phyloP scores from a whole-genome alignment of 164 flowering plant genomes.

The Kingdonia uniflora region DNA sequence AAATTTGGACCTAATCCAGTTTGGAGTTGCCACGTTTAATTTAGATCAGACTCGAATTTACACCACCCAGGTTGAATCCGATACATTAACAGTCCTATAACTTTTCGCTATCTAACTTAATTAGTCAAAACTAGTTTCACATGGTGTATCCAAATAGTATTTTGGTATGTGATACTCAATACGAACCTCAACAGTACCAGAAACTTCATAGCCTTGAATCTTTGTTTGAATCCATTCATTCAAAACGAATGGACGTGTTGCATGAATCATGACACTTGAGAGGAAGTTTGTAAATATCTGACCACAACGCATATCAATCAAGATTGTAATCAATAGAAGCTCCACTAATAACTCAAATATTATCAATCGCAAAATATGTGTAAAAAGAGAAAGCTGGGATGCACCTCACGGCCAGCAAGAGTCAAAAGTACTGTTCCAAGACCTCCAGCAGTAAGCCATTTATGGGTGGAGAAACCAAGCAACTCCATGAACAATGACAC shows the following conservation, averaged over 20 bases:
- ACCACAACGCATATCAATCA: conserved; percentile 1
- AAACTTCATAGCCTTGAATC: conserved; percentile 95
- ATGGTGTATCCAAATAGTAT: too few species aligned
- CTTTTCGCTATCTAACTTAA: too few species aligned
- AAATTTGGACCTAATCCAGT: too few species aligned
- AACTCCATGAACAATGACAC: conserved; percentile 89
- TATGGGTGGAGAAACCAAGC: conserved; percentile 96
- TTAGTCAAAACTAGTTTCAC: too few species aligned
- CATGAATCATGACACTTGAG: conserved; percentile 93
- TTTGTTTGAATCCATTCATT: conserved; percentile 98
- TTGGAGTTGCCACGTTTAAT: too few species aligned
- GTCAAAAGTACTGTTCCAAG: conserved; percentile 95
- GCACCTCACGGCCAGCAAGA: conserved; percentile 98
- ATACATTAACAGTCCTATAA: too few species aligned
- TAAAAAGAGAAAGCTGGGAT: conserved; percentile 1
- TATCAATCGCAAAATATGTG: not conserved
- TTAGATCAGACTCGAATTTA: too few species aligned
- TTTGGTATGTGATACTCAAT: not conserved
- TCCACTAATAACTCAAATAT: not conserved
- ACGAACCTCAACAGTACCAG: conserved; percentile 98
- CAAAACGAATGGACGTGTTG: conserved; percentile 83
- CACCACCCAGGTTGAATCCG: too few species aligned
- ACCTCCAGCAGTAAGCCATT: conserved; percentile 98
- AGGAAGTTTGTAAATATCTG: conserved; percentile 94
- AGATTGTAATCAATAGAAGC: not conserved